Percentiles rank a stretch among this genome's conserved stretches.
phyloP scores from a whole-genome alignment of 257 asterid species.

The Solanum chmielewskii region DNA sequence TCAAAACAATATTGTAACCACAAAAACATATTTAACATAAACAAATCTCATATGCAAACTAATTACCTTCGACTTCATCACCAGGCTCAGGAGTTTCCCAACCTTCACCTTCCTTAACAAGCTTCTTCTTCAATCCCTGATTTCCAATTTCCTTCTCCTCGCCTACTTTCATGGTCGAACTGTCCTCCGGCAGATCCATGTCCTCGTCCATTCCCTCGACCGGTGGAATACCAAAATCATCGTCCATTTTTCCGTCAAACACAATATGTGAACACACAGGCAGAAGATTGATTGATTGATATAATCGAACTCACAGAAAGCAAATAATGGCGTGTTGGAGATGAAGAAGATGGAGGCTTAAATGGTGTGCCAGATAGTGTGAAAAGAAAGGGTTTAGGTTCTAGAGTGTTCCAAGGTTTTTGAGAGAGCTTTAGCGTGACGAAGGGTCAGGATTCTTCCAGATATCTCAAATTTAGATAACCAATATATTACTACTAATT shows the following conservation, averaged over 20 bases:
- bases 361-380: not conserved
- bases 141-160: constrained; percentile 63
- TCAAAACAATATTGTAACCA: not conserved
- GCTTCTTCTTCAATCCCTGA: constrained; percentile 65
- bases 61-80: constrained; percentile 50
- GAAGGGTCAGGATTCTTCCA: constrained; percentile 21
- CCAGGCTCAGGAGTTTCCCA: constrained; percentile 64
- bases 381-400: not conserved
- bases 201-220: constrained; percentile 44
- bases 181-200: constrained; percentile 45
- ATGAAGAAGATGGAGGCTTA: not conserved
- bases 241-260: constrained; percentile 26
- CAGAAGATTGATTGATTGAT: not conserved
- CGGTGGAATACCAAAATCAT: constrained; percentile 49
- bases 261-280: not conserved
- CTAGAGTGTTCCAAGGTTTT: constrained; percentile 53
- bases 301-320: not conserved
- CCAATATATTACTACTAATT: not conserved
- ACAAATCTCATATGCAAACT: not conserved
- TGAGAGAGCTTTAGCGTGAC: not conserved
- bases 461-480: not conserved
- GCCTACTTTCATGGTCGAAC: constrained; percentile 49
- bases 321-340: not conserved
- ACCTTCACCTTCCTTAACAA: constrained; percentile 53
- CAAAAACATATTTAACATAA: not conserved